Evolutionary conservation across 2,329 filamentous ascomycete species (phyloP).

Genomic region (Verticillium nubilum): DNA sequence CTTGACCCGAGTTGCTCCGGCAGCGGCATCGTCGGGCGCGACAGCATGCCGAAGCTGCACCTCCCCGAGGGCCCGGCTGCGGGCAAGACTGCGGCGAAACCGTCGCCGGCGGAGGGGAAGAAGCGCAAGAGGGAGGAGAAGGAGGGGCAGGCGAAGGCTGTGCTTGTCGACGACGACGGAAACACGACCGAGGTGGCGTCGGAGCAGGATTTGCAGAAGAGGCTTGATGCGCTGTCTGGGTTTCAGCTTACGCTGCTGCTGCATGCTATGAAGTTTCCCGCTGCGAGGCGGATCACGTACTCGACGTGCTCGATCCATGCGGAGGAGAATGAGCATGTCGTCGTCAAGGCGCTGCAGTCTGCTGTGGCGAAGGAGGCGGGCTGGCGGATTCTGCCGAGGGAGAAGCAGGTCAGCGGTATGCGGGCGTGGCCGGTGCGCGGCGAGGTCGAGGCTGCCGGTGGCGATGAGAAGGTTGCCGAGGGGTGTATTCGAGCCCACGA

Average conservation of each 20-base stretch:
- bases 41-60: slow-evolving; percentile 66
- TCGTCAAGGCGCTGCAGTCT: slow-evolving; percentile 65
- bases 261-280: slow-evolving; percentile 79
- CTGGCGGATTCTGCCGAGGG: slow-evolving; percentile 71
- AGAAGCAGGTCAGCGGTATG: slow-evolving; percentile 73
- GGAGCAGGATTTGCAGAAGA: slow-evolving; percentile 52
- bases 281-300: slow-evolving; percentile 74
- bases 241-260: slow-evolving; percentile 80
- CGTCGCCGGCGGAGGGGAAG: slow-evolving; percentile 17
- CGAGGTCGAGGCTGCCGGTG: slow-evolving; percentile 39
- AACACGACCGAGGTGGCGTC: slow-evolving; percentile 44
- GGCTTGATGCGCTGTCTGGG: slow-evolving; percentile 67
- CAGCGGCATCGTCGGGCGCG: slow-evolving; percentile 86
- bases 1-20: slow-evolving; percentile 95
- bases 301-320: slow-evolving; percentile 89
- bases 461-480: slow-evolving; percentile 54
- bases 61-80: slow-evolving; percentile 38
- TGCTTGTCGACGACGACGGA: slow-evolving; percentile 52
- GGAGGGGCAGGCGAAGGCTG: slow-evolving; percentile 20
- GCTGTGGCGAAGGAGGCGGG: slow-evolving; percentile 59
- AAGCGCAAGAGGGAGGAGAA: slow-evolving; percentile 42
- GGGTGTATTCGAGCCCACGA: slow-evolving; percentile 79
- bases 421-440: slow-evolving; percentile 68
- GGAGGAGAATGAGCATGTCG: slow-evolving; percentile 85
- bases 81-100: slow-evolving; percentile 22